These are phyloP conservation scores for Tuber brumale DNA, from an alignment of 495 filamentous ascomycete genomes.

Conservation along the genomic window DNA sequence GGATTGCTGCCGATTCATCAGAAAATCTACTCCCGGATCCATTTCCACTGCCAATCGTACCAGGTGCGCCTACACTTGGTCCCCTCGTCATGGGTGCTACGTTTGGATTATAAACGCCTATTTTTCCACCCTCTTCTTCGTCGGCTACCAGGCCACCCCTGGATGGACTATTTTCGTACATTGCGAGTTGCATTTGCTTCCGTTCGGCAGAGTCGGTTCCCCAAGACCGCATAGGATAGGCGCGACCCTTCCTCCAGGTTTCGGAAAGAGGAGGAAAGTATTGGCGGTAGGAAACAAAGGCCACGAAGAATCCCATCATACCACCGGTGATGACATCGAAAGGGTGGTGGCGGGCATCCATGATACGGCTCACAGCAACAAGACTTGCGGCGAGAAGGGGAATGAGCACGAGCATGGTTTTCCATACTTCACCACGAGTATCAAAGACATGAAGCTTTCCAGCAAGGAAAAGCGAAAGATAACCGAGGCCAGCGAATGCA, in stretches of 20 bases:
- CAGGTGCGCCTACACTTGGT: slow-evolving; percentile 6
- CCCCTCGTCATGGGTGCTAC: neutral
- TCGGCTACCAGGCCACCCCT: slow-evolving; percentile 20
- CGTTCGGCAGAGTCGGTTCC: slow-evolving; percentile 41
- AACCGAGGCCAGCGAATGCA: slow-evolving; percentile 76
- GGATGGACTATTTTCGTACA: slow-evolving; percentile 19
- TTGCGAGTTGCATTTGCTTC: slow-evolving; percentile 12
- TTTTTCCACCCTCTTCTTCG: slow-evolving; percentile 30
- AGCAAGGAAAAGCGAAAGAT: slow-evolving; percentile 63
- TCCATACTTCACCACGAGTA: slow-evolving; percentile 47
- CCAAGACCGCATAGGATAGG: slow-evolving; percentile 58
- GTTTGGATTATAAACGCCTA: slow-evolving; percentile 20
- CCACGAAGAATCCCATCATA: slow-evolving; percentile 54
- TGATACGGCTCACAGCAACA: slow-evolving; percentile 56
- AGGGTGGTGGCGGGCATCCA: slow-evolving; percentile 81
- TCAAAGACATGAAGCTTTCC: slow-evolving; percentile 53
- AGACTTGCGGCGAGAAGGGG: slow-evolving; percentile 54
- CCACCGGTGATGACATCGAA: slow-evolving; percentile 82
- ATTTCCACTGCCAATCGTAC: slow-evolving; percentile 11
- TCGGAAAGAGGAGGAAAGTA: slow-evolving; percentile 55
- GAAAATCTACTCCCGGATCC: slow-evolving; percentile 36
- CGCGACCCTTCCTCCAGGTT: slow-evolving; percentile 55
- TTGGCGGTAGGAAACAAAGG: slow-evolving; percentile 50
- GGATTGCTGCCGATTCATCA: slow-evolving; percentile 36
- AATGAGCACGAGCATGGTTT: slow-evolving; percentile 55